Percentiles rank a stretch among this genome's conserved stretches.
phyloP scores from a whole-genome alignment of 352 stramenopile species.

The Globisporangium viniferum region DNA sequence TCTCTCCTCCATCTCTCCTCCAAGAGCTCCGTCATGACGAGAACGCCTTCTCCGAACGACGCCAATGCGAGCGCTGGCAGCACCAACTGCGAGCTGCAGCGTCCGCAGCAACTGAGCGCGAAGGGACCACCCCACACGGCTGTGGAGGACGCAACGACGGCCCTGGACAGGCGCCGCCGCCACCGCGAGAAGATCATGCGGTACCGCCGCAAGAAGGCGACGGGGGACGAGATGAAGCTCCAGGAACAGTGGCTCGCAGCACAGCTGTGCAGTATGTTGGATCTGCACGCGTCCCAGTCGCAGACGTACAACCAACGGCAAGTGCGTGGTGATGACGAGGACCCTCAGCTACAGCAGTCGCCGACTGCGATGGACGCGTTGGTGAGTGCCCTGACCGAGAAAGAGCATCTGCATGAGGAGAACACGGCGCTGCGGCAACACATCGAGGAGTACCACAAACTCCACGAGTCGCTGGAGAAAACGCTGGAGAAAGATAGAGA shows the following conservation, averaged over 20 bases:
- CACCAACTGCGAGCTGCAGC: background rate
- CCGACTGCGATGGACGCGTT: background rate
- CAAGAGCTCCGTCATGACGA: background rate
- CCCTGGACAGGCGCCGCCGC: slow-evolving; percentile 17
- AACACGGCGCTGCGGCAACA: slow-evolving; percentile 32
- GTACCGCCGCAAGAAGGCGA: slow-evolving; percentile 41
- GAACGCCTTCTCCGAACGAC: background rate
- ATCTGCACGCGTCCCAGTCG: slow-evolving; percentile 18
- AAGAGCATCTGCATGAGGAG: slow-evolving; percentile 25
- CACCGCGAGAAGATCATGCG: slow-evolving; percentile 49
- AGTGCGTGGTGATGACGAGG: background rate
- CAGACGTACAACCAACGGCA: slow-evolving; percentile 12
- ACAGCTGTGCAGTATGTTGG: slow-evolving; percentile 26
- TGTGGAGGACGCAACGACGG: background rate
- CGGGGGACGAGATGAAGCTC: slow-evolving; percentile 29
- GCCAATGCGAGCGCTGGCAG: background rate
- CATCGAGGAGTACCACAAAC: slow-evolving; percentile 24
- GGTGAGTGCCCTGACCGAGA: slow-evolving; percentile 2
- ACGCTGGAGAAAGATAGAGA: background rate
- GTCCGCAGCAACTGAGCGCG: background rate
- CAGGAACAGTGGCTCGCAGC: slow-evolving; percentile 29
- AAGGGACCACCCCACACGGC: background rate
- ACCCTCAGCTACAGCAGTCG: background rate
- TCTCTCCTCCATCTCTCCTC: background rate
- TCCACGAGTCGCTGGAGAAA: slow-evolving; percentile 17